Percentiles rank a stretch among this genome's conserved stretches.
phyloP scores from a whole-genome alignment of 805 yeast genomes.

The Wickerhamiella brachini region DNA sequence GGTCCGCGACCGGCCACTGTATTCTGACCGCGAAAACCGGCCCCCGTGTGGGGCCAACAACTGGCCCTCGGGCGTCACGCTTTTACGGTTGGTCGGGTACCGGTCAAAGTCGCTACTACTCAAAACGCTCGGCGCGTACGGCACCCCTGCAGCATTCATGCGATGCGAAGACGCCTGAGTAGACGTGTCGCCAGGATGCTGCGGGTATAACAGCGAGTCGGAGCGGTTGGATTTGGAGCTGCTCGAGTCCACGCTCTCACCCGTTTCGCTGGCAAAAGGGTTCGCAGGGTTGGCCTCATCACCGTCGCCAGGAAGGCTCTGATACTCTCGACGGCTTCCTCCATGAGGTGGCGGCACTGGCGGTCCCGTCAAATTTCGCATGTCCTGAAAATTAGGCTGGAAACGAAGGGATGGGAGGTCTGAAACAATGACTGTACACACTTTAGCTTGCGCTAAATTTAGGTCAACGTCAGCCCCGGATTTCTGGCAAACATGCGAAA shows the following conservation, averaged over 20 bases:
- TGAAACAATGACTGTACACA: background rate
- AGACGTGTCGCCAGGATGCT: background rate
- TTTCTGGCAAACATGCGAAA: too few species aligned
- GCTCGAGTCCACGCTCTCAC: slow-evolving; percentile 4
- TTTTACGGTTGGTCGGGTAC: slow-evolving; percentile 22
- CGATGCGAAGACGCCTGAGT: background rate
- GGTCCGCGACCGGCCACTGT: slow-evolving; percentile 4
- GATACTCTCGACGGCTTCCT: background rate
- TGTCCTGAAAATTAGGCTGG: background rate
- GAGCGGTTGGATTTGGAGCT: slow-evolving; percentile 3
- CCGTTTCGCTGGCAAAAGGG: slow-evolving; percentile 7
- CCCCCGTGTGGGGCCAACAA: background rate
- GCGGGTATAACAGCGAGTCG: slow-evolving; percentile 2
- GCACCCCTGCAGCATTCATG: background rate
- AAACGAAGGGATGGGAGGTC: background rate
- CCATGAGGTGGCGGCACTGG: slow-evolving; percentile 8
- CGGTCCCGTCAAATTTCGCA: slow-evolving; percentile 14
- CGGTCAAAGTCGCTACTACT: slow-evolving; percentile 24
- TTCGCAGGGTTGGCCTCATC: slow-evolving; percentile 1
- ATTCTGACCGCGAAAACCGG: slow-evolving; percentile 5
- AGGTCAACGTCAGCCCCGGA: background rate
- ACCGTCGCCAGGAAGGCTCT: background rate
- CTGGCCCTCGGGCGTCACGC: slow-evolving; percentile 3
- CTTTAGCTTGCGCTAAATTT: background rate
- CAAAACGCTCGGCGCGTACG: slow-evolving; percentile 10